phyloP scores from a whole-genome alignment of 768 basidiomycete species.

The Agrocybe chaxingu region DNA sequence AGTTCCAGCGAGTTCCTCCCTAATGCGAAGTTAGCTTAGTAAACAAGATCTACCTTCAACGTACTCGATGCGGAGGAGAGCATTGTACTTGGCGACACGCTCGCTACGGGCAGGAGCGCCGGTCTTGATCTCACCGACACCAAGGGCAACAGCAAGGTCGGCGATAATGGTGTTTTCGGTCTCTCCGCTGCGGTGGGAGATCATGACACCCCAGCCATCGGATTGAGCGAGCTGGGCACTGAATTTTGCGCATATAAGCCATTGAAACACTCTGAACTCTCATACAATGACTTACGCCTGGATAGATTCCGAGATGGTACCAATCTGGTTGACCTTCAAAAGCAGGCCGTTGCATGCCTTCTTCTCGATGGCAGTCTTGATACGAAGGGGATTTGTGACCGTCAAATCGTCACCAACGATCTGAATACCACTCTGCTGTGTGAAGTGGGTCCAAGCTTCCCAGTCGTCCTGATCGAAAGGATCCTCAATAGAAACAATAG shows the following conservation, averaged over 20 bases:
- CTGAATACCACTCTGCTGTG: constrained; percentile 73
- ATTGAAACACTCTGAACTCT: background rate
- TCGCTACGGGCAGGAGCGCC: constrained; percentile 95
- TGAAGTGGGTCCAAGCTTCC: constrained; percentile 97
- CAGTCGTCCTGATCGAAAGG: constrained; percentile 99
- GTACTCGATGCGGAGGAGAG: constrained; percentile 86
- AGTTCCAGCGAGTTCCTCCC: constrained; percentile 55
- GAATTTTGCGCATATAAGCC: constrained; percentile 5
- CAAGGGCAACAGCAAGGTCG: constrained; percentile 91
- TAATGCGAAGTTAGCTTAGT: constrained; percentile 4
- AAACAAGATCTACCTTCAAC: constrained; percentile 23
- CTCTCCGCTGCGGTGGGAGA: constrained; percentile 98
- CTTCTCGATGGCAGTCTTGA: constrained; percentile 99
- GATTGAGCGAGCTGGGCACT: constrained; percentile 95
- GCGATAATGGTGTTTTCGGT: constrained; percentile 97
- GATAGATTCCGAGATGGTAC: constrained; percentile 98
- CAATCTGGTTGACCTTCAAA: constrained; percentile 99
- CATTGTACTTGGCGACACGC: constrained; percentile 95
- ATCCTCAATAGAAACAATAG: constrained; percentile 94
- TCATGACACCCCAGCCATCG: constrained; percentile 99
- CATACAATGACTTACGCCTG: constrained; percentile 70
- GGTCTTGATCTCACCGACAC: constrained; percentile 95
- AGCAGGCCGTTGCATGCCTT: constrained; percentile 99
- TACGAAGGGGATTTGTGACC: constrained; percentile 94
- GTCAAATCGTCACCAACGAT: constrained; percentile 96